These are phyloP conservation scores for Tardiomyces blankii DNA, from an alignment of 1,139 yeast genomes.

Conservation along the genomic window DNA sequence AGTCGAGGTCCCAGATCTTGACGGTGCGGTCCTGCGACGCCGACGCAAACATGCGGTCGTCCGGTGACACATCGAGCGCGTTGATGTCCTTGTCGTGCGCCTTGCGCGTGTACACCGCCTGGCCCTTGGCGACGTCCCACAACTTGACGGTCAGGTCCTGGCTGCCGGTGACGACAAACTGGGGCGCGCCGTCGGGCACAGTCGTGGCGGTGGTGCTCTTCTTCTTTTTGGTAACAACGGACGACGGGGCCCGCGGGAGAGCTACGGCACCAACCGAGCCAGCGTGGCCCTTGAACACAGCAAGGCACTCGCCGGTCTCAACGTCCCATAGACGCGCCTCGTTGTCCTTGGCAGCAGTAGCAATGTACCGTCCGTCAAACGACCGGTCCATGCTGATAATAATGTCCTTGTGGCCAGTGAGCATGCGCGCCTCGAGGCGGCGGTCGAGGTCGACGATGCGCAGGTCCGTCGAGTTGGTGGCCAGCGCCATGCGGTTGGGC, in stretches of 20 bases:
- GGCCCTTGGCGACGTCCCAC: slow-evolving; percentile 59
- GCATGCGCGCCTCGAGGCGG: slow-evolving; percentile 26
- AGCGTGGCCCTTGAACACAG: slow-evolving; percentile 73
- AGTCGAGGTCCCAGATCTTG: slow-evolving; percentile 73
- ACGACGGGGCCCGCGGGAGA: slow-evolving; percentile 45
- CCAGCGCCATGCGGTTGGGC: slow-evolving; percentile 35
- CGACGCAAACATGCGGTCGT: slow-evolving; percentile 78
- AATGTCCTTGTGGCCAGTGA: slow-evolving; percentile 78
- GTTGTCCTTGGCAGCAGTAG: slow-evolving; percentile 87
- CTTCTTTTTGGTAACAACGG: background rate
- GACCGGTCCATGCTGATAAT: slow-evolving; percentile 72
- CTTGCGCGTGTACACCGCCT: slow-evolving; percentile 75
- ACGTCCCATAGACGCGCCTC: slow-evolving; percentile 77
- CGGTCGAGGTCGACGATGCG: slow-evolving; percentile 48
- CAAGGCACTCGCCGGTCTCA: slow-evolving; percentile 41
- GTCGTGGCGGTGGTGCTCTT: slow-evolving; percentile 17
- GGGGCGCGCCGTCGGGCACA: slow-evolving; percentile 36
- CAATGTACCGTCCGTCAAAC: slow-evolving; percentile 76
- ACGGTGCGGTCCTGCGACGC: slow-evolving; percentile 94
- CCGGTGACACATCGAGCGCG: slow-evolving; percentile 77
- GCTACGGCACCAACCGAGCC: slow-evolving; percentile 79
- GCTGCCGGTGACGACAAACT: slow-evolving; percentile 73
- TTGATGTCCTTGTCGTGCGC: slow-evolving; percentile 97
- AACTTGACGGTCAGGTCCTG: slow-evolving; percentile 83
- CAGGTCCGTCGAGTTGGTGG: slow-evolving; percentile 90